Base-by-base conservation (phyloP, 345 rosid species). In the Gossypium arboreum region DNA sequence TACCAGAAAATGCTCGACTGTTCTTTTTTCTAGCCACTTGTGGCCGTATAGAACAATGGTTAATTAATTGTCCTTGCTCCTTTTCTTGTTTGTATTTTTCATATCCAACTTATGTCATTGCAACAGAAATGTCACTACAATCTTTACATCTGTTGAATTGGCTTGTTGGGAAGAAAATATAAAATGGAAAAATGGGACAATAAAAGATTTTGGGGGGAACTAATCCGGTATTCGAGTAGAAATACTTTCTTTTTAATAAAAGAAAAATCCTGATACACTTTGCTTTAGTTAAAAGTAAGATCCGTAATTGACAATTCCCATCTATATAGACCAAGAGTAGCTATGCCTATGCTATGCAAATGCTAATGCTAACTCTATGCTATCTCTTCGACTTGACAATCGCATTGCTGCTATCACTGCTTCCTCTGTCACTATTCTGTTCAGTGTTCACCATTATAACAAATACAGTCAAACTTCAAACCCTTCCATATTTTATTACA, bases 11-110 rank as follows among this genome's bases (percentile, higher is more conserved):
- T 34, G 41, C 41, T 34, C 41, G 7, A 34, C 7, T 34, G 41
- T 34, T 5, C 7, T 34, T 34, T 34, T 34, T 34, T 34, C 1
- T 34, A 1, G 7, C 41, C 41, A 5, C 41, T 34, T 34, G 41
- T 34, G 60, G 58, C 89, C 89, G 94, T 93, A 51, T 89, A 90
- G 93, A 94, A 84, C 71, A 83, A 78, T 63, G 77, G 75, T 25
- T 60, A 76, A 54, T 63, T 76, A 58, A 82, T 75, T 66, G 63
- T 24, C 9, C 29, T 22, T 11, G 63, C 34, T 2, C 12, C 24
- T 57, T 22, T 9, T 22, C 25, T 57, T 50, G 3, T 4, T 10
- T 57, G 12, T 57, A 9, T 25, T 25, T 59, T 22, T 57, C 62
- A 57, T 20, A 9, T 29, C 29, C 22, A 58, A 58, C 62, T 58